Conservation (phyloP, 2,329 filamentous ascomycete species). For the Penicillium hesseltinei region DNA sequence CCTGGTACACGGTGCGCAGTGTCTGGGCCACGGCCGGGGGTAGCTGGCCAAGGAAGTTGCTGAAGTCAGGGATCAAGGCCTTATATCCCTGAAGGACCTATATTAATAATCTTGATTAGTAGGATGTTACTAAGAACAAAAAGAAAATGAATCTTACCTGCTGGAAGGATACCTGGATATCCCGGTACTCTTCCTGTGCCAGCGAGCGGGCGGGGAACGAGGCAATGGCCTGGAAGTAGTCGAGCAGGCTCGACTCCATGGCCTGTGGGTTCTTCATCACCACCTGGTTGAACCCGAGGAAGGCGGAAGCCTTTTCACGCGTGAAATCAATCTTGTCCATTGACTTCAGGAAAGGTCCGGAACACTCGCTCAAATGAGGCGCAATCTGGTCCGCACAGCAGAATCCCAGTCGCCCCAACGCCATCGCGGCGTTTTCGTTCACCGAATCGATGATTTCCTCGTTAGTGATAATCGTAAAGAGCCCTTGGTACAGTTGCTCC, state of each 20-base stretch:
- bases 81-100: slow-evolving; percentile 49
- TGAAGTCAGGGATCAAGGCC: slow-evolving; percentile 49
- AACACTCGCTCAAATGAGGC: slow-evolving; percentile 75
- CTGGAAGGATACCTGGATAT: slow-evolving; percentile 71
- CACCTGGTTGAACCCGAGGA: slow-evolving; percentile 83
- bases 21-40: slow-evolving; percentile 41
- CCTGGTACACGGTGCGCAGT: slow-evolving; percentile 43
- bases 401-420: slow-evolving; percentile 81
- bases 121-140: neutral
- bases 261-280: slow-evolving; percentile 84
- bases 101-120: neutral
- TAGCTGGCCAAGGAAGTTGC: slow-evolving; percentile 46
- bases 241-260: slow-evolving; percentile 79
- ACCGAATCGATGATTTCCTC: slow-evolving; percentile 81
- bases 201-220: slow-evolving; percentile 61
- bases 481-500: slow-evolving; percentile 70
- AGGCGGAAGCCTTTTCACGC: slow-evolving; percentile 90
- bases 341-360: slow-evolving; percentile 73
- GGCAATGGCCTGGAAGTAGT: slow-evolving; percentile 83
- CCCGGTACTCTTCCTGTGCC: slow-evolving; percentile 59
- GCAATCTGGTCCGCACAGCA: slow-evolving; percentile 74
- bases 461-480: slow-evolving; percentile 80
- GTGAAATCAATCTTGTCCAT: slow-evolving; percentile 85
- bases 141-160: slow-evolving; percentile 56
- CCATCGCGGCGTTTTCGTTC: slow-evolving; percentile 90